Base-by-base conservation (phyloP, 495 filamentous ascomycete genomes). In the Chlorociboria aeruginascens region DNA sequence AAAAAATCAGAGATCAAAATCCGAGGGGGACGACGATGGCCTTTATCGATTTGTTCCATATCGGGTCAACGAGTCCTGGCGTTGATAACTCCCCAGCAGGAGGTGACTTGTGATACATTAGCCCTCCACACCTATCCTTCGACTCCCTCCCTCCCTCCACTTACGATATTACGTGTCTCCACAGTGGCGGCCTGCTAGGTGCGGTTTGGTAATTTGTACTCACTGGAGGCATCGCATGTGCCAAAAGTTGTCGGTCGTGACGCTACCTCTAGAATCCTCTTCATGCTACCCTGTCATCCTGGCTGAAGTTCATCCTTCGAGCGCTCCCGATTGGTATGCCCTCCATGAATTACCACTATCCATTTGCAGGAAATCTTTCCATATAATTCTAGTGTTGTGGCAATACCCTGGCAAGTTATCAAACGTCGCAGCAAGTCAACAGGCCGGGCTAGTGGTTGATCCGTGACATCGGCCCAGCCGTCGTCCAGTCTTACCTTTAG, bases 301-400 rank as follows among this genome's bases (percentile, higher is more conserved):
- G 42, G 48, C 29, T 38, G n/a, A 14, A 32, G 10, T 12, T 45
- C 41, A 14, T 39, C 36, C 3, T 39, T 39, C 36, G 4, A 39
- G n/a, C 3, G 36, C 36, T 39, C 16, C 35, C 45, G 37, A 42
- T 49, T 42, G 38, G 30, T 42, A 52, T 45, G 28, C 16, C 7
- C 11, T 46, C n/a, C 9, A 42, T 40, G 13, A 42, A 29, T 7
- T 41, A 29, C 29, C 31, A 46, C 49, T 50, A 52, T 59, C 56
- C 56, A 33, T 56, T 56, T 56, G 11, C 14, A 59, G 56, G 51
- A 59, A 59, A 46, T 47, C 9, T 56, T 59, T 59, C 56, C 56
- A 56, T 59, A 33, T 50, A 51, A 39, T 32, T 39, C 14, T 31
- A 47, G 40, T 20, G 40, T n/a, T 37, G 30, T 31, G 16, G 11